Evolutionary conservation across 306 rosid species (phyloP), one percentile per base, ranked within the genome.

Genomic region (Vicia sativa): DNA sequence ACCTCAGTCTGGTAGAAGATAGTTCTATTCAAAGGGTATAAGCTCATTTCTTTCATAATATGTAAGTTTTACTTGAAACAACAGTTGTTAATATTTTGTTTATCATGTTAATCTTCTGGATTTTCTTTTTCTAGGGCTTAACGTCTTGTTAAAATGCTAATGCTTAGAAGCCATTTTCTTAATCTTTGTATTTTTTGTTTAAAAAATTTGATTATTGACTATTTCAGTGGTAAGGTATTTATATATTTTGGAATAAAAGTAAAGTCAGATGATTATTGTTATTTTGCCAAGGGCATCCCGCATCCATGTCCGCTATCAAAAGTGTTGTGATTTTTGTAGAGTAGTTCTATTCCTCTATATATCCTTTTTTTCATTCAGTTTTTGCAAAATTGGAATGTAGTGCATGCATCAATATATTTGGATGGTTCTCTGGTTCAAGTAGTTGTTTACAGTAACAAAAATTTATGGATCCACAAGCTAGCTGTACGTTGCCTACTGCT

Each of bases 11-110:
- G 73, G 77, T 70, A 49, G 89, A 84, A 77, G 82, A 90, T 68
- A 65, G 53, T 80, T 71, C 74, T 73, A 55, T 80, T 71, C 53
- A 84, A 15, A 80, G 71, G 98, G 97, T 92, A 90, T 67, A 53
- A 50, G 70, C 68, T 63, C 74, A 52, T 71, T 74, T 72, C 69
- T 72, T 75, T 52, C 66, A 62, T 74, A 60, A 60, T 77, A 62
- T 52, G 76, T 73, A 74, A 62, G 72, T 56, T 56, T 53, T 74
- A 63, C 60, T 53, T 63, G 55, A 43, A 38, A 28, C 59, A 74
- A 65, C 12, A 55, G 54, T 41, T 18, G 66, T 25, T 57, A 65
- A 65, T 58, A 45, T 70, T 23, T 49, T 62, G 65, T 42, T 49
- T 55, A 34, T 49, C 73, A 61, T 55, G 46, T 10, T 62, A 64